These are phyloP conservation scores for Arthroderma sp. DNA, from an alignment of 2,329 filamentous ascomycete genomes.

Conservation along the genomic window DNA sequence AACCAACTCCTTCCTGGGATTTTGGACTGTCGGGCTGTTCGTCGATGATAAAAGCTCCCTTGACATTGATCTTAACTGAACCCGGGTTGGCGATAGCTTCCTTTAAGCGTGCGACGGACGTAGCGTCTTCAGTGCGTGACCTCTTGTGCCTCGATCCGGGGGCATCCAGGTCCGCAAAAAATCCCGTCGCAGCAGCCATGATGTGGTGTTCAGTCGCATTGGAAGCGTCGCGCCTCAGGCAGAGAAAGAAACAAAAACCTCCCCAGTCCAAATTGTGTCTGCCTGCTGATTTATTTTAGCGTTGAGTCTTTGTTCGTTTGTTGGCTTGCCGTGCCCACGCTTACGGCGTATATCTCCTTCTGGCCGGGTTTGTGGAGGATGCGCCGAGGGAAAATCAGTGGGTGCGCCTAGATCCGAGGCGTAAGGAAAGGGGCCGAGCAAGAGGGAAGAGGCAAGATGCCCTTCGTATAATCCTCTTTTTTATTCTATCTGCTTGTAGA, in stretches of 20 bases:
- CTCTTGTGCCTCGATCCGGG: slow-evolving; percentile 12
- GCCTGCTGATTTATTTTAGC: neutral
- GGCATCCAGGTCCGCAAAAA: slow-evolving; percentile 11
- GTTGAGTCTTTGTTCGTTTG: slow-evolving; percentile 1
- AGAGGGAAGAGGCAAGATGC: too few species aligned
- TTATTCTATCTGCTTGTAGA: too few species aligned
- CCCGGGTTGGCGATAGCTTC: slow-evolving; percentile 46
- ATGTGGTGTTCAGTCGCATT: slow-evolving; percentile 1
- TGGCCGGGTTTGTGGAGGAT: slow-evolving; percentile 19
- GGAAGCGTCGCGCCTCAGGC: neutral
- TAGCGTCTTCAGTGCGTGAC: slow-evolving; percentile 15
- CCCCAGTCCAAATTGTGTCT: neutral
- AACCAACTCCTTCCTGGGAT: slow-evolving; percentile 23
- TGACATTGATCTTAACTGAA: slow-evolving; percentile 85
- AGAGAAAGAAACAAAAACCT: neutral
- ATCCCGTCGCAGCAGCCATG: slow-evolving; percentile 22
- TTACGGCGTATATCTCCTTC: slow-evolving; percentile 36
- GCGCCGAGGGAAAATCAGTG: slow-evolving; percentile 6
- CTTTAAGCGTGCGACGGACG: slow-evolving; percentile 19
- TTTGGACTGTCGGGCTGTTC: slow-evolving; percentile 48
- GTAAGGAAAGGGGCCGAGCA: too few species aligned
- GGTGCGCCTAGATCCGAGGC: neutral
- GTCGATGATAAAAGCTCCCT: slow-evolving; percentile 92
- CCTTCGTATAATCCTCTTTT: too few species aligned
- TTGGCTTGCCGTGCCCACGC: slow-evolving; percentile 26